These are phyloP conservation scores for Sindora glabra DNA, from an alignment of 306 rosid genomes.

Conservation along the genomic window DNA sequence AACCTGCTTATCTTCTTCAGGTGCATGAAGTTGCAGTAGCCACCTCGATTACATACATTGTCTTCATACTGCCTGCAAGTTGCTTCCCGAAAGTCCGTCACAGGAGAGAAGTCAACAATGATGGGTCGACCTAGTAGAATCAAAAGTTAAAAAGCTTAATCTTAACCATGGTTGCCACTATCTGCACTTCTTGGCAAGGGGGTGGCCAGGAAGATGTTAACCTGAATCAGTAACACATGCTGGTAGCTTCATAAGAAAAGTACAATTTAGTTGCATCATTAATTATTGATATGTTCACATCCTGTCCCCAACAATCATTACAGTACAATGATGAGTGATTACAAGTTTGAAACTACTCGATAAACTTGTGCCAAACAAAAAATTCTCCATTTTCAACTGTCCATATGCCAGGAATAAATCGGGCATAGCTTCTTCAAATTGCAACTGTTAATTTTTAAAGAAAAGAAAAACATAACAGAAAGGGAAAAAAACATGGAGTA, in stretches of 20 bases:
- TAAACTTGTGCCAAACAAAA: no score
- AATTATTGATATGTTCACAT: neutral
- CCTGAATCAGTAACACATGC: neutral
- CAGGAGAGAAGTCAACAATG: slow-evolving; percentile 95
- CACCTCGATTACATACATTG: slow-evolving; percentile 95
- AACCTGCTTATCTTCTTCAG: slow-evolving; percentile 94
- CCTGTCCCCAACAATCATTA: neutral
- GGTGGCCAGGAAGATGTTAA: no score
- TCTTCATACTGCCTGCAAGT: slow-evolving; percentile 99
- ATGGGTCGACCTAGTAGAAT: slow-evolving; percentile 71
- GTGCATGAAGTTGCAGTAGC: slow-evolving; percentile 98
- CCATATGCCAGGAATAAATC: neutral
- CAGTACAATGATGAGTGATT: no score
- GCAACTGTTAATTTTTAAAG: neutral
- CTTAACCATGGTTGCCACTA: no score
- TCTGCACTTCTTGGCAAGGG: no score
- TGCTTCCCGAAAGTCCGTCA: slow-evolving; percentile 98
- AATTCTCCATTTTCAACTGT: neutral
- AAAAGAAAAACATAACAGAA: no score
- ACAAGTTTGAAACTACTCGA: no score
- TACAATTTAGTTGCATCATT: neutral
- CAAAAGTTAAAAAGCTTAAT: no score
- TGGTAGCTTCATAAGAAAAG: neutral
- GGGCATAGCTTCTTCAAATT: neutral
- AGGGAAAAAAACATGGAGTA: no score